Percentiles rank a stretch among this genome's conserved stretches.
Evolutionary conservation across 345 rosid species (phyloP).

Genomic region (Rhodamnia argentea): DNA sequence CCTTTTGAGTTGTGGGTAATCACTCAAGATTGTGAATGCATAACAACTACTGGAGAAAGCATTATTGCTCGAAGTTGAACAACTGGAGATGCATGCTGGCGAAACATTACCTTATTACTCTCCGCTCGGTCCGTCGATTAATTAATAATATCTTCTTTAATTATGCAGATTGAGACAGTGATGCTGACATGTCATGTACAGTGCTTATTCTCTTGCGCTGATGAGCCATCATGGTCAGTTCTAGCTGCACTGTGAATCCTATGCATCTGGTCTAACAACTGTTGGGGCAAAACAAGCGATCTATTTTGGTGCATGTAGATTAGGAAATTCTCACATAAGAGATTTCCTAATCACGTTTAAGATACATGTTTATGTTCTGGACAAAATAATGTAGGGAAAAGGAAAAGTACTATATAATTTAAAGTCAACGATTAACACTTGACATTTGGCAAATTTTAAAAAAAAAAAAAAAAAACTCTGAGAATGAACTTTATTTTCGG

Average conservation of each 20-base stretch:
- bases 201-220: background rate
- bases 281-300: background rate
- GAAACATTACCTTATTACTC: background rate
- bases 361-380: too few relatives aligned
- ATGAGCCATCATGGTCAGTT: background rate
- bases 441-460: background rate
- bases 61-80: background rate
- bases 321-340: background rate
- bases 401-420: background rate
- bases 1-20: background rate
- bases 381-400: background rate
- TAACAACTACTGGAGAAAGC: conserved; percentile 1
- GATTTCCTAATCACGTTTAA: too few relatives aligned
- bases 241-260: background rate
- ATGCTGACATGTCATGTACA: background rate
- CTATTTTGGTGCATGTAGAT: background rate
- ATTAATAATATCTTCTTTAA: background rate
- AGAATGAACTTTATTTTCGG: background rate
- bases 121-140: background rate
- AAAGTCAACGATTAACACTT: background rate
- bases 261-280: background rate
- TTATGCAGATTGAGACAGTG: background rate
- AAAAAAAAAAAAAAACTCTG: background rate
- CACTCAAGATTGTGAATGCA: background rate
- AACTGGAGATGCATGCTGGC: background rate